phyloP scores from a whole-genome alignment of 2,329 filamentous ascomycete genomes.

The Fusarium begoniae region DNA sequence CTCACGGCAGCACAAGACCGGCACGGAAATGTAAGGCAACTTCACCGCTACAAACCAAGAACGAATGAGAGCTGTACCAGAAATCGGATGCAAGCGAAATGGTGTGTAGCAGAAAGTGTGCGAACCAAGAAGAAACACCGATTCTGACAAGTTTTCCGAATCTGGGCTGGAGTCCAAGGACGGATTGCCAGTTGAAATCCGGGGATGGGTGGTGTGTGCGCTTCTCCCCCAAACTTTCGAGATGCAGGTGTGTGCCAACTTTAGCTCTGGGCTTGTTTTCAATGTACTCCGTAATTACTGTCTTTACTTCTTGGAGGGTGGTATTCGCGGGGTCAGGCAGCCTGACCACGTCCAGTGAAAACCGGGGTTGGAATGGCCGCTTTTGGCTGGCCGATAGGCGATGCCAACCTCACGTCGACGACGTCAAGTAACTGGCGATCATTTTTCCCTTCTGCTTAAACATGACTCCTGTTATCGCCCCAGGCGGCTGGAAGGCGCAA shows the following conservation, averaged over 20 bases:
- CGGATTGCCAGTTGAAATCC: slow-evolving; percentile 22
- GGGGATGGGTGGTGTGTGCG: slow-evolving; percentile 35
- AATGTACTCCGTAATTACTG: background rate
- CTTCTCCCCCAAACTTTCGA: slow-evolving; percentile 11
- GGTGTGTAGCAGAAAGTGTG: slow-evolving; percentile 33
- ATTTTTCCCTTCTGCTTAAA: background rate
- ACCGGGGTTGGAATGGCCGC: slow-evolving; percentile 29
- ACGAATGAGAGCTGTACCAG: slow-evolving; percentile 31
- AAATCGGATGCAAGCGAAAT: slow-evolving; percentile 23
- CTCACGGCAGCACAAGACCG: slow-evolving; percentile 24
- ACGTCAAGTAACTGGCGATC: slow-evolving; percentile 33
- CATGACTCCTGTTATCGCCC: slow-evolving; percentile 7
- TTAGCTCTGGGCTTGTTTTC: slow-evolving; percentile 4
- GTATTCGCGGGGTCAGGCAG: slow-evolving; percentile 27
- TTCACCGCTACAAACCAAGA: slow-evolving; percentile 36
- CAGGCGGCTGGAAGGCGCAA: slow-evolving; percentile 6
- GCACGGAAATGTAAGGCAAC: slow-evolving; percentile 9
- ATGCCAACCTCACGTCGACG: slow-evolving; percentile 15
- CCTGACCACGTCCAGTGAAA: slow-evolving; percentile 10
- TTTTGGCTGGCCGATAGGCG: slow-evolving; percentile 31
- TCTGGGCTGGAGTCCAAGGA: slow-evolving; percentile 2
- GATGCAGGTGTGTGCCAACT: slow-evolving; percentile 22
- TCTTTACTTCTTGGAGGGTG: slow-evolving; percentile 27
- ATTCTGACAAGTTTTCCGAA: slow-evolving; percentile 19
- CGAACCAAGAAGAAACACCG: slow-evolving; percentile 29